phyloP scores from a whole-genome alignment of 148 eudicot species.

The Rhododendron henanense region DNA sequence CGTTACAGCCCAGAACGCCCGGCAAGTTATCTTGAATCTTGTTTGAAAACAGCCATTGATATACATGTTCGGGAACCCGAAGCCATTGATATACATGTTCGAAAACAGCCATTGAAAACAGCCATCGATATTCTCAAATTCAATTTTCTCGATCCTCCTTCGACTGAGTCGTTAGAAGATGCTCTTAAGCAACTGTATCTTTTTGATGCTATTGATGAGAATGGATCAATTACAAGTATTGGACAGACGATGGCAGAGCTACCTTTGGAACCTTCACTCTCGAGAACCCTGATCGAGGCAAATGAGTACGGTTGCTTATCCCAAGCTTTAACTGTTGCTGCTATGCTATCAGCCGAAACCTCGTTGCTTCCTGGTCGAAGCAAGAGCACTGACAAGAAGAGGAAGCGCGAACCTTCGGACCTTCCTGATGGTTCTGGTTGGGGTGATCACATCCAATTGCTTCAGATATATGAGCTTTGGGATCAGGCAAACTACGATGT shows the following conservation, averaged over 20 bases:
- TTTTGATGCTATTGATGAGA: no score
- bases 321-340: conserved; percentile 91
- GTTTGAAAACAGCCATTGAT: conserved; percentile 70
- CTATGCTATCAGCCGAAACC: conserved; percentile 93
- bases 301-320: conserved; percentile 78
- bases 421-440: conserved; percentile 92
- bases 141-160: conserved; percentile 89
- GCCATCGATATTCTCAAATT: conserved; percentile 90
- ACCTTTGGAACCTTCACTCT: conserved; percentile 92
- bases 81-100: conserved; percentile 84
- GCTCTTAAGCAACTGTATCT: no score
- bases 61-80: conserved; percentile 77
- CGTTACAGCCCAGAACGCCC: conserved; percentile 56
- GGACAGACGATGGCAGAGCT: conserved; percentile 41
- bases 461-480: conserved; percentile 90
- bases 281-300: conserved; percentile 91
- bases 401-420: conserved; percentile 57
- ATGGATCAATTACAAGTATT: no score
- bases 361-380: conserved; percentile 73
- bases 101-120: conserved; percentile 65
- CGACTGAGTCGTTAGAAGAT: conserved; percentile 5
- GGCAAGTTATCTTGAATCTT: conserved; percentile 70
- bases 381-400: conserved; percentile 75
- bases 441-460: conserved; percentile 91
- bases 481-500: conserved; percentile 55